Base-by-base conservation (phyloP, 2,329 filamentous ascomycete genomes). In the Basipetospora chlamydospora region DNA sequence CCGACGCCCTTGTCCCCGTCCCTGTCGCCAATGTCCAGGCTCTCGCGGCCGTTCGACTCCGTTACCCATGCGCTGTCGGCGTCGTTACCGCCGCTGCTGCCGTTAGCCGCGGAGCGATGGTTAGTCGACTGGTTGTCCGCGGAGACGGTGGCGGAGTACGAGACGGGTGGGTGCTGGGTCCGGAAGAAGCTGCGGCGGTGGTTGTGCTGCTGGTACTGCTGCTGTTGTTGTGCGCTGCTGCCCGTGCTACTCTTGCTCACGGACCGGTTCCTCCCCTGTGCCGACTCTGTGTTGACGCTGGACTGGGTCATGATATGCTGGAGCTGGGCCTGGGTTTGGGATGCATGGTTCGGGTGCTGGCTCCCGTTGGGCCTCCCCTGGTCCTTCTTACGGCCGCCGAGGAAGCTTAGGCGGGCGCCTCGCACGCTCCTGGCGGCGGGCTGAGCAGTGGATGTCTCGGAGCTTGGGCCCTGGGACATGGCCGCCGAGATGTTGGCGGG, bases 321-420 rank as follows among this genome's bases (percentile, higher is more conserved):
- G 20, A 9, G 15, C 25, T 20, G 34, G 20, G 15, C 15, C 21
- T 26, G 26, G 16, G 26, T 29, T 12, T 22, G 17, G 26, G 34
- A 28, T 15, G 26, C 26, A 15, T 54, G 26, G 45, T 55, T 10
- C 37, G 37, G 21, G 40, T 53, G 42, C 44, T 51, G 10, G 35
- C 51, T 48, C 47, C 56, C 39, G 42, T 44, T 45, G 40, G 44
- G 33, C 44, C 52, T 5, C 41, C 42, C 15, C 49, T 61, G 28
- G 11, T 37, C 35, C 46, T 67, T 70, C 48, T 63, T 67, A 41
- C 64, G 63, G 9, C 67, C 66, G 2, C 67, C 65, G 3, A 75
- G 54, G 51, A 76, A 73, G 49, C 70, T 75, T 10, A 75, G 57
- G 3, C 71, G 60, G 3, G 68, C 61, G 12, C 67, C 67, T 13